Percentiles rank a stretch among this genome's conserved stretches.
These are phyloP conservation scores for Begonia peltatifolia DNA, from an alignment of 306 rosid species.

Conservation along the genomic window DNA sequence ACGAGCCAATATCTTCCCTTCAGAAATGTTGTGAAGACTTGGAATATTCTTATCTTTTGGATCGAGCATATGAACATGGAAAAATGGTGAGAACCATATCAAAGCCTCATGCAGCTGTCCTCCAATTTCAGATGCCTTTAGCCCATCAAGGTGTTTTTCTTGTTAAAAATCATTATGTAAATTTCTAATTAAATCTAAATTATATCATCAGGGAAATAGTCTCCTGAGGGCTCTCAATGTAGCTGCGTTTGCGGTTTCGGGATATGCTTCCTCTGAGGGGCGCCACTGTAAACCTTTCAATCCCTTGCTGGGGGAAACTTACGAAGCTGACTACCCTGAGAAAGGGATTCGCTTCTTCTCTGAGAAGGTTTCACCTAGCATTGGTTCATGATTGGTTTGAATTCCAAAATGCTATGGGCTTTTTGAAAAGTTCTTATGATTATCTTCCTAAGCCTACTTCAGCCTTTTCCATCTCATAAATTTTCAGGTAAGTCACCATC, in stretches of 20 bases:
- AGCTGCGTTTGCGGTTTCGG: conserved; percentile 97
- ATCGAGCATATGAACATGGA: conserved; percentile 74
- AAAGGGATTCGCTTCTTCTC: conserved; percentile 94
- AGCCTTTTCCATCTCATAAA: too few relatives aligned
- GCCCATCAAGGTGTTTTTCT: too few relatives aligned
- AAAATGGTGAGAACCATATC: conserved; percentile 40
- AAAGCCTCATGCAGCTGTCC: too few relatives aligned
- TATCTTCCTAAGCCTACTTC: too few relatives aligned
- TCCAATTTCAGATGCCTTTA: too few relatives aligned
- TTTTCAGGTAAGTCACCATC: conserved; percentile 92
- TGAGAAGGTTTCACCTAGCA: conserved; percentile 50
- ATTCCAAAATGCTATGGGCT: too few relatives aligned
- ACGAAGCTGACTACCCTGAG: conserved; percentile 88
- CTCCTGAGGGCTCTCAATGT: conserved; percentile 70
- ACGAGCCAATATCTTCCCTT: conserved; percentile 94
- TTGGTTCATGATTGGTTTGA: too few relatives aligned
- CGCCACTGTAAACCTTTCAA: conserved; percentile 97
- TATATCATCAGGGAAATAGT: conserved; percentile 63
- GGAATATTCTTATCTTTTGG: conserved; percentile 86
- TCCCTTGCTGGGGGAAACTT: conserved; percentile 96
- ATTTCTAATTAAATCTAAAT: background rate
- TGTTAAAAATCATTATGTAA: too few relatives aligned
- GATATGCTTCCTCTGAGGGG: conserved; percentile 93
- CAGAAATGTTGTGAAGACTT: conserved; percentile 94
- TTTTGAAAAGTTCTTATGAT: too few relatives aligned